Percentiles rank a stretch among this genome's conserved stretches.
phyloP scores from a whole-genome alignment of 495 filamentous ascomycete species.

The Penicillium flavigenum region DNA sequence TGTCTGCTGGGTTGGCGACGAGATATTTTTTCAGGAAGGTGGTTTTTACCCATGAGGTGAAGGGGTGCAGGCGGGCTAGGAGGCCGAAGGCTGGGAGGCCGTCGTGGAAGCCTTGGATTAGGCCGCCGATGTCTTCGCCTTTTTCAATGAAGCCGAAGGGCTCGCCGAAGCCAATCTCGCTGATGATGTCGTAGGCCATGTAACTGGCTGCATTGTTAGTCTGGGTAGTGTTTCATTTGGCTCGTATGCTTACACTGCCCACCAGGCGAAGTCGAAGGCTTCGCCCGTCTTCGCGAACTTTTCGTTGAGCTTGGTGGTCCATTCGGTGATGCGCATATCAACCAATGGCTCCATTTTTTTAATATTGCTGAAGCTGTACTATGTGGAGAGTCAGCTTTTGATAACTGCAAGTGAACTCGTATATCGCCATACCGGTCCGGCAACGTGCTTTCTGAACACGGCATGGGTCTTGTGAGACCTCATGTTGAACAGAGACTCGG shows the following conservation, averaged over 20 bases:
- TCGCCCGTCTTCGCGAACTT: constrained; percentile 44
- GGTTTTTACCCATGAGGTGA: constrained; percentile 52
- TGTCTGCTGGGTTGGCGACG: constrained; percentile 54
- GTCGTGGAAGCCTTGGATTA: constrained; percentile 54
- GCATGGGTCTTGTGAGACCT: constrained; percentile 49
- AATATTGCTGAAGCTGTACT: constrained; percentile 53
- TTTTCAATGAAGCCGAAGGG: constrained; percentile 61
- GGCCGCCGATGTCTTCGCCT: constrained; percentile 56
- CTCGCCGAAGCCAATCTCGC: constrained; percentile 61
- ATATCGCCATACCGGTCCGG: constrained; percentile 37
- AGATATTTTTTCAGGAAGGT: constrained; percentile 55
- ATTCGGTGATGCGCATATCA: constrained; percentile 44
- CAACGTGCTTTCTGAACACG: constrained; percentile 44
- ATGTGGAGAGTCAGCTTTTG: constrained; percentile 23
- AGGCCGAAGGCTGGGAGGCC: constrained; percentile 50
- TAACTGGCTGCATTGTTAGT: constrained; percentile 27
- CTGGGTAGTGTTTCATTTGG: neutral
- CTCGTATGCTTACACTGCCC: constrained; percentile 42
- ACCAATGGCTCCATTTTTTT: constrained; percentile 55
- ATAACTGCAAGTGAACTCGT: neutral
- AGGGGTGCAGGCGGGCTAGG: constrained; percentile 51
- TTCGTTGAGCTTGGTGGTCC: constrained; percentile 43
- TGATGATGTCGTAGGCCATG: constrained; percentile 64
- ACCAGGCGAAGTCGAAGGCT: constrained; percentile 52
- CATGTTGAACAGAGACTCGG: constrained; percentile 50